phyloP scores from a whole-genome alignment of 495 filamentous ascomycete genomes.

The Penicillium bialowiezense region DNA sequence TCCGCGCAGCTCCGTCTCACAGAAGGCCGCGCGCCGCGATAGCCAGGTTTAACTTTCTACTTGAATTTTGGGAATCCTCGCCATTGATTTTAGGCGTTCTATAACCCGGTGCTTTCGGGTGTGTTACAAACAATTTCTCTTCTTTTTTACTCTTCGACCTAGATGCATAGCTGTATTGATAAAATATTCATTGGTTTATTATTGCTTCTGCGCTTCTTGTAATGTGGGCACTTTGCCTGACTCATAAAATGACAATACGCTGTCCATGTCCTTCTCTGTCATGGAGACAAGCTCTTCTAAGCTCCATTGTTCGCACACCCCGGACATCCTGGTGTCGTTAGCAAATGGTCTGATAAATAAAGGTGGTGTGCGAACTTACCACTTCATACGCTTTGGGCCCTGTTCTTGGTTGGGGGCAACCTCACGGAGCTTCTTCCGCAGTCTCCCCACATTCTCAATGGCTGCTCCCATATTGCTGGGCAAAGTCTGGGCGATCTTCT shows the following conservation, averaged over 20 bases:
- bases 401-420: slow-evolving; percentile 70
- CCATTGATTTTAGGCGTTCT: slow-evolving; percentile 22
- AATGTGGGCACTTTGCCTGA: slow-evolving; percentile 43
- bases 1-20: slow-evolving; percentile 43
- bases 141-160: slow-evolving; percentile 9
- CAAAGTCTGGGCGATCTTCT: slow-evolving; percentile 73
- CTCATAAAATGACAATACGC: slow-evolving; percentile 66
- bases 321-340: slow-evolving; percentile 66
- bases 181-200: slow-evolving; percentile 9
- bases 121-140: slow-evolving; percentile 7
- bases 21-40: slow-evolving; percentile 28
- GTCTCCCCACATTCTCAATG: slow-evolving; percentile 73
- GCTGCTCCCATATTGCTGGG: slow-evolving; percentile 77
- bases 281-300: slow-evolving; percentile 84
- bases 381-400: slow-evolving; percentile 88
- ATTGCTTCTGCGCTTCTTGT: slow-evolving; percentile 31
- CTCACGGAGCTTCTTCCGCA: slow-evolving; percentile 75
- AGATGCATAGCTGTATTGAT: slow-evolving; percentile 32
- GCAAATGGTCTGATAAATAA: not conserved
- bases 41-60: slow-evolving; percentile 19
- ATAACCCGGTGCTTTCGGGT: slow-evolving; percentile 5
- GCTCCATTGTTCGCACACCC: slow-evolving; percentile 82
- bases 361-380: slow-evolving; percentile 46
- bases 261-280: slow-evolving; percentile 80
- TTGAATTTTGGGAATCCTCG: slow-evolving; percentile 36